Percentiles rank a stretch among this genome's conserved stretches.
These are phyloP conservation scores for Dendrobium chrysotoxum DNA, from an alignment of 106 monocot genomes.

Conservation along the genomic window DNA sequence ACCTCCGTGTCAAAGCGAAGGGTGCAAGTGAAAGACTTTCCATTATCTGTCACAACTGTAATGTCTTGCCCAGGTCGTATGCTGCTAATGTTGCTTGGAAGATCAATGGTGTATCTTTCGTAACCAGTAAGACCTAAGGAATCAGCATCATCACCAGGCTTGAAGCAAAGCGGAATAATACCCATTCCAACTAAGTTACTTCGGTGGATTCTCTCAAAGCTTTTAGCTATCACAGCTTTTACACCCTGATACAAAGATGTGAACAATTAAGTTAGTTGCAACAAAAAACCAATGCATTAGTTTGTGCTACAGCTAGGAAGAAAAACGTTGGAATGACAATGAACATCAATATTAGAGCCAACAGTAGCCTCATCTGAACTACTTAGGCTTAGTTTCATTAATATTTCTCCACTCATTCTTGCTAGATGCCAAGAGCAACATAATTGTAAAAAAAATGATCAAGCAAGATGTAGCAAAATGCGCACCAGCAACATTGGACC, in stretches of 20 bases:
- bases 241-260: conserved; percentile 46
- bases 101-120: conserved; percentile 66
- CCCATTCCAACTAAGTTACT: conserved; percentile 92
- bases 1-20: conserved; percentile 83
- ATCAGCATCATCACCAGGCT: conserved; percentile 71
- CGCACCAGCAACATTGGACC: conserved; percentile 66
- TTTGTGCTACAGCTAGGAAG: conserved; percentile 1
- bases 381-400: neutral
- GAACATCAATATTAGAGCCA: neutral
- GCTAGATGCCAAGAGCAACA: neutral
- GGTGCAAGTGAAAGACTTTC: conserved; percentile 67
- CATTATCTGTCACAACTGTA: conserved; percentile 50
- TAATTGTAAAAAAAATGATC: neutral
- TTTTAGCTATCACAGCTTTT: conserved; percentile 92
- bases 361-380: neutral
- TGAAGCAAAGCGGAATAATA: conserved; percentile 82
- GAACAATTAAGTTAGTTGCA: neutral
- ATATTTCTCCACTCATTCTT: neutral
- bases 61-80: conserved; percentile 73
- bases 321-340: neutral
- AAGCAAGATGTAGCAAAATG: neutral
- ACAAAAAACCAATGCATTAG: neutral
- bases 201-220: conserved; percentile 88
- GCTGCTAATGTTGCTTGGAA: conserved; percentile 49
- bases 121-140: conserved; percentile 66